A percentile compares a stretch with the other conserved stretches of the same genome.
These are phyloP conservation scores for Kodamaea ohmeri DNA, from an alignment of 1,139 yeast species.

Conservation along the genomic window DNA sequence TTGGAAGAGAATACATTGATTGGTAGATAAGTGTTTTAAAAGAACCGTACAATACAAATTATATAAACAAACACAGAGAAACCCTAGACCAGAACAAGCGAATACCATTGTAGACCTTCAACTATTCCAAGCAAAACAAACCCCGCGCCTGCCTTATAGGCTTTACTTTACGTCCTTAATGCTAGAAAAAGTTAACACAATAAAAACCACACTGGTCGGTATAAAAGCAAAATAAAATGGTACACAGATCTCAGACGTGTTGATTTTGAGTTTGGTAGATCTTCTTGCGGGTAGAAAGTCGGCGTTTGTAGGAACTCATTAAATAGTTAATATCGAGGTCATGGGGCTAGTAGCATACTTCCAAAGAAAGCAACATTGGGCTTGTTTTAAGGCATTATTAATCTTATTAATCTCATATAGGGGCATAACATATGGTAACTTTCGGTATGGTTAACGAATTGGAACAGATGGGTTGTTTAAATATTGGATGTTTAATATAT, in stretches of 20 bases:
- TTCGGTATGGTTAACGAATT: too few relatives aligned
- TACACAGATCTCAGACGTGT: too few relatives aligned
- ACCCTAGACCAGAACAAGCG: constrained; percentile 18
- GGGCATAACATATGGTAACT: neutral
- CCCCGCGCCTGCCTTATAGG: too few relatives aligned
- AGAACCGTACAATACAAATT: too few relatives aligned
- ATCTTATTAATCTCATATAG: neutral
- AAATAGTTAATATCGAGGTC: neutral
- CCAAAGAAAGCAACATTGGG: too few relatives aligned
- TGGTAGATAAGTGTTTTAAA: constrained; percentile 40
- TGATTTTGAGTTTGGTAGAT: constrained; percentile 3
- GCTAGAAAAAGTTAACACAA: constrained; percentile 9
- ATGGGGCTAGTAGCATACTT: too few relatives aligned
- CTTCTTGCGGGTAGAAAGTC: neutral
- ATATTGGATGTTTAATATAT: constrained; percentile 1
- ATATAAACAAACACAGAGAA: constrained; percentile 13
- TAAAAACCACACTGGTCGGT: constrained; percentile 5
- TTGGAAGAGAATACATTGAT: constrained; percentile 59
- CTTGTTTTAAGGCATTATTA: too few relatives aligned
- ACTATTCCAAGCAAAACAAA: constrained; percentile 2
- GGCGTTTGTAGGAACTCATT: neutral
- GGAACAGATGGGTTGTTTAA: neutral
- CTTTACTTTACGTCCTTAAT: neutral
- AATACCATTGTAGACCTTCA: constrained; percentile 10
- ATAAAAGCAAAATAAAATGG: constrained; percentile 5